Base-by-base conservation (phyloP, 169 alveolate species). In the Babesia bigemina region DNA sequence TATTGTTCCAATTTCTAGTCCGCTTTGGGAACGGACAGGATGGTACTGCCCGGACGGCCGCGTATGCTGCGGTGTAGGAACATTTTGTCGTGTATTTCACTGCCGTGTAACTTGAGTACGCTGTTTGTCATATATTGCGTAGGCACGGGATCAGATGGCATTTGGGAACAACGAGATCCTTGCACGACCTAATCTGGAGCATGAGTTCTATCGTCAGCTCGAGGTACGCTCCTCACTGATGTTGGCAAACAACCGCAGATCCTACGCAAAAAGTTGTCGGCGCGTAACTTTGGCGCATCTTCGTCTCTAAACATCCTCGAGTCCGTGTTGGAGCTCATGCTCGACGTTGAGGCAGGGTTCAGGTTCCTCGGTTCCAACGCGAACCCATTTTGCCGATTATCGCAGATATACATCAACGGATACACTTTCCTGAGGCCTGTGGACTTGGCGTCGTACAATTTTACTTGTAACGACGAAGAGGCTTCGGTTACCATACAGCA, bases 121-220 rank as follows among this genome's bases (percentile, higher is more conserved):
- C 39, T 33, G 10, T 33, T 33, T 4, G 6, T 53, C 4, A 53
- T 13, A 24, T 45, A 11, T 78, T 13, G 28, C 60, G 4, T 49
- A 79, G 87, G 82, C 69, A 22, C 83, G 87, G 17, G 87, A 79
- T 29, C 87, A 79, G 47, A 79, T 79, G 87, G 82, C 71, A 2
- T 71, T 79, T 57, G 87, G 87, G 45, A 79, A 79, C 44, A 69
- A 79, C 13, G 69, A 79, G 50, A 79, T 79, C n/a, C 53, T 79
- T n/a, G 47, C 81, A n/a, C 67, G 36, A 9, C 70, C 82, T n/a
- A 63, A 63, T 8, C 56, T 79, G 47, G 83, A 79, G 56, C 65
- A 79, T 0, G 69, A 49, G 60, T 79, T 79, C 58, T 56, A 26
- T 8, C 21, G 45, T 14, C 83, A 59, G 53, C 63, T 79, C 21